These are phyloP conservation scores for Phaeophleospora eucalypticola DNA, from an alignment of 2,329 filamentous ascomycete species.

Conservation along the genomic window DNA sequence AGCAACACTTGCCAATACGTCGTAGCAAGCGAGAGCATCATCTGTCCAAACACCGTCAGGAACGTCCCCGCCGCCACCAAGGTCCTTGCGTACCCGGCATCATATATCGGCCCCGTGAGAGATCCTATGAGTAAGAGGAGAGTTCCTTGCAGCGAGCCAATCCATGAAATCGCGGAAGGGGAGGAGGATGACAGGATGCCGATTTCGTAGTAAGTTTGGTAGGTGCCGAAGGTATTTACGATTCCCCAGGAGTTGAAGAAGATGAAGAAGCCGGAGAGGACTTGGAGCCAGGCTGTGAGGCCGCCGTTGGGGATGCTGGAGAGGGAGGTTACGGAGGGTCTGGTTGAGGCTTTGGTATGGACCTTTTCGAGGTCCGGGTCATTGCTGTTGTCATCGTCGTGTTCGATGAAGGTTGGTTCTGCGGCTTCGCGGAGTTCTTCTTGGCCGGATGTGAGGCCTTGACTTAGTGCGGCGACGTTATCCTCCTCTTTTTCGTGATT, in stretches of 20 bases:
- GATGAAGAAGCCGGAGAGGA: slow-evolving; percentile 45
- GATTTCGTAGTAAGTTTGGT: slow-evolving; percentile 47
- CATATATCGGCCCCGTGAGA: slow-evolving; percentile 47
- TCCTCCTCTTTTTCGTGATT: no score
- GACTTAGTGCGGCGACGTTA: no score
- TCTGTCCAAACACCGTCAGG: slow-evolving; percentile 46
- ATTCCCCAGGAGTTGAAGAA: slow-evolving; percentile 42
- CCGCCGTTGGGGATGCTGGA: slow-evolving; percentile 46
- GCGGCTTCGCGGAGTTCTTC: slow-evolving; percentile 4
- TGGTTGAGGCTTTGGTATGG: slow-evolving; percentile 27
- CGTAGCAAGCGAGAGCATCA: slow-evolving; percentile 47
- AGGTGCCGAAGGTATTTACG: slow-evolving; percentile 44
- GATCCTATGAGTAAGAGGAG: slow-evolving; percentile 45
- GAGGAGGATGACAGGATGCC: slow-evolving; percentile 35
- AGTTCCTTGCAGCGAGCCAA: slow-evolving; percentile 47
- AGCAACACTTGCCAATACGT: slow-evolving; percentile 48
- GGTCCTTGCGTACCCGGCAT: slow-evolving; percentile 44
- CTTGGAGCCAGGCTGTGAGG: slow-evolving; percentile 46
- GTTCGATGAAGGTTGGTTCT: slow-evolving; percentile 3
- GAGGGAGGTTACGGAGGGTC: slow-evolving; percentile 40
- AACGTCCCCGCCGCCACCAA: slow-evolving; percentile 43
- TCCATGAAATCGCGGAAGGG: slow-evolving; percentile 47
- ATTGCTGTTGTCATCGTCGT: no score
- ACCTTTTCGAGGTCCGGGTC: no score
- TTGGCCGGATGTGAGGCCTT: slow-evolving; percentile 1